phyloP scores from a whole-genome alignment of 352 stramenopile genomes.

The Globisporangium rhizosaccharum region DNA sequence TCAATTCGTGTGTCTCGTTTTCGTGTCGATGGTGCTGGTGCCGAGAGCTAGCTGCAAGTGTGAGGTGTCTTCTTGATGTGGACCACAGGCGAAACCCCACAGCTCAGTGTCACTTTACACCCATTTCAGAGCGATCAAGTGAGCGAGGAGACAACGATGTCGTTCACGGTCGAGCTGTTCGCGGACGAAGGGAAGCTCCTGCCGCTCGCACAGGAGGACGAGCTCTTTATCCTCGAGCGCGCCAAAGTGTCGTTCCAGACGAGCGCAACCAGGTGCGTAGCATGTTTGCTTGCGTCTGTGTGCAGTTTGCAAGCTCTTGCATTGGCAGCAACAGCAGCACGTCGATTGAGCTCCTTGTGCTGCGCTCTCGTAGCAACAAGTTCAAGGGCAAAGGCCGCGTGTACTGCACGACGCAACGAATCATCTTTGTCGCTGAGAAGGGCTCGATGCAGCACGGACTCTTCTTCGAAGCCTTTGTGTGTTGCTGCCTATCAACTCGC shows the following conservation, averaged over 20 bases:
- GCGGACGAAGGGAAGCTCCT: conserved; percentile 66
- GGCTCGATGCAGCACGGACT: conserved; percentile 49
- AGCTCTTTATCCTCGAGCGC: conserved; percentile 81
- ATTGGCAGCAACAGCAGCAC: not conserved
- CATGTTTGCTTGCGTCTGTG: not conserved
- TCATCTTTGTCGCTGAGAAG: conserved; percentile 83
- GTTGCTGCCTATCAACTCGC: conserved; percentile 4
- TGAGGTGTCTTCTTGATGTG: not conserved
- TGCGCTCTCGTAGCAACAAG: conserved; percentile 20
- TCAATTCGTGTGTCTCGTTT: not conserved
- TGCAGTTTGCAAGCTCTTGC: not conserved
- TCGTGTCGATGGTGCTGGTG: too few relatives aligned
- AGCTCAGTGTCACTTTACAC: not conserved
- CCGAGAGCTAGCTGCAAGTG: too few relatives aligned
- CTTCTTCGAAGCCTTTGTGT: conserved; percentile 72
- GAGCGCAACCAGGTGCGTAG: conserved; percentile 48
- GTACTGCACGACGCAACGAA: conserved; percentile 83
- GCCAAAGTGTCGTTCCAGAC: conserved; percentile 75
- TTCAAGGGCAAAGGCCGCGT: conserved; percentile 78
- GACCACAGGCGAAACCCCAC: not conserved
- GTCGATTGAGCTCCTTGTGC: not conserved
- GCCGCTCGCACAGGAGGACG: conserved; percentile 70
- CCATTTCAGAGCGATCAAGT: not conserved
- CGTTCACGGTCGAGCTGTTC: conserved; percentile 70
- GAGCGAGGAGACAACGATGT: conserved; percentile 32